These are phyloP conservation scores for Ceriops decandra DNA, from an alignment of 345 rosid species.

Conservation along the genomic window DNA sequence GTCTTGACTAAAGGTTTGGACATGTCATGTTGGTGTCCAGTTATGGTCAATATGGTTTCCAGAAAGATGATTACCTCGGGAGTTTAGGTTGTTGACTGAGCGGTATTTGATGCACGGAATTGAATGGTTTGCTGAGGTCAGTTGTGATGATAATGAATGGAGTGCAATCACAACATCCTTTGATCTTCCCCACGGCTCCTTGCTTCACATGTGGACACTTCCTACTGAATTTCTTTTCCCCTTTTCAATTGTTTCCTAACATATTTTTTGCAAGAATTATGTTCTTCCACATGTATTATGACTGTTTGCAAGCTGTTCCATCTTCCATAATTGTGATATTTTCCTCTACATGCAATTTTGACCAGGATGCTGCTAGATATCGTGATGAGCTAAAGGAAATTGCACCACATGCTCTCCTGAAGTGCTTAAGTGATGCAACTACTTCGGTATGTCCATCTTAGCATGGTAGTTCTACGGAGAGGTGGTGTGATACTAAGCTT, in stretches of 20 bases:
- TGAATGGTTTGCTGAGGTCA: too few relatives aligned
- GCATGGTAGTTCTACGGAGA: not conserved
- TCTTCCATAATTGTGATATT: conserved; percentile 3
- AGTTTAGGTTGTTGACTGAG: too few relatives aligned
- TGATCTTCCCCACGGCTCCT: too few relatives aligned
- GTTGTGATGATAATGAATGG: too few relatives aligned
- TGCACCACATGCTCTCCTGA: conserved; percentile 57
- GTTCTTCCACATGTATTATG: not conserved
- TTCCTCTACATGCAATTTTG: conserved; percentile 12
- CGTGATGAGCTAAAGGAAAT: conserved; percentile 56
- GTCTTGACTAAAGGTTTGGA: not conserved
- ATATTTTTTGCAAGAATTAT: not conserved
- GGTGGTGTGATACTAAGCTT: not conserved
- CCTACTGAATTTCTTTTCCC: too few relatives aligned
- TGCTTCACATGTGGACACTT: too few relatives aligned
- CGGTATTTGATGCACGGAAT: too few relatives aligned
- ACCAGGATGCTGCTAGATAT: conserved; percentile 59
- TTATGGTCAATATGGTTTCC: not conserved
- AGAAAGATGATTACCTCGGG: too few relatives aligned
- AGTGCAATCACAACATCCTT: too few relatives aligned
- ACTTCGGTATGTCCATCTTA: conserved; percentile 48
- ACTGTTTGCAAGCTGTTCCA: not conserved
- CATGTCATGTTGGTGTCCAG: not conserved
- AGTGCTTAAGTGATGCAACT: conserved; percentile 68
- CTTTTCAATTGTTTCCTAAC: too few relatives aligned